Percentiles rank a stretch among this genome's conserved stretches.
phyloP scores from a whole-genome alignment of 371 early-diverging fungal species.

The Gilbertella persicaria region DNA sequence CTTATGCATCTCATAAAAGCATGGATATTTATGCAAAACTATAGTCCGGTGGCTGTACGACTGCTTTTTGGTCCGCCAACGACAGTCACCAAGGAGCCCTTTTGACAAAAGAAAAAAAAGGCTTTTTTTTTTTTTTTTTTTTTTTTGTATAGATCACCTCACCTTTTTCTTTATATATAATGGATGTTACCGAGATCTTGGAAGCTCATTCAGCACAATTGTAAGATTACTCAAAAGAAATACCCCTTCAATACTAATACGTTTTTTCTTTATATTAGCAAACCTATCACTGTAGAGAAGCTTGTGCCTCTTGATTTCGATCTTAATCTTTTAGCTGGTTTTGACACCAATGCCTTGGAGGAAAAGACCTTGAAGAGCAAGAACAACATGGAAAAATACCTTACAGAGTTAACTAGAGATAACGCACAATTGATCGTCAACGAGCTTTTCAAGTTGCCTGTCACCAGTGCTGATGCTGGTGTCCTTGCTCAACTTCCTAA shows the following conservation, averaged over 20 bases:
- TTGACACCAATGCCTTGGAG: constrained; percentile 82
- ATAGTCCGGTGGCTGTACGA: no score
- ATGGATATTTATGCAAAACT: no score
- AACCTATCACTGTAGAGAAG: constrained; percentile 68
- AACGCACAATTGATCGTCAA: constrained; percentile 88
- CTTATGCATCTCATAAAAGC: no score
- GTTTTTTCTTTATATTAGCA: constrained; percentile 31
- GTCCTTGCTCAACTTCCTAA: constrained; percentile 83
- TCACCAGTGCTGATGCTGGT: constrained; percentile 70
- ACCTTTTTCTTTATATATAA: constrained; percentile 17
- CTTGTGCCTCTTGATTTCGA: constrained; percentile 86
- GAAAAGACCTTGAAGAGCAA: constrained; percentile 51
- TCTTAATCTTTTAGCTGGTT: constrained; percentile 76
- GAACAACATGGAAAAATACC: constrained; percentile 52
- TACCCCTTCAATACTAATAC: neutral
- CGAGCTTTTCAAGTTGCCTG: constrained; percentile 83
- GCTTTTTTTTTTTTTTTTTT: neutral
- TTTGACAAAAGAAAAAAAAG: neutral
- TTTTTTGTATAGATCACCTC: no score
- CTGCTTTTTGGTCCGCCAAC: no score
- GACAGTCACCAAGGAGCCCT: no score
- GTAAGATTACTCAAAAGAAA: constrained; percentile 27
- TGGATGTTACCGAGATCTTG: constrained; percentile 75
- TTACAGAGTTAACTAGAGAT: constrained; percentile 78
- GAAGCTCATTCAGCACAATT: constrained; percentile 65